phyloP scores from a whole-genome alignment of 208 protist species.

The Borovskyia barvae region DNA sequence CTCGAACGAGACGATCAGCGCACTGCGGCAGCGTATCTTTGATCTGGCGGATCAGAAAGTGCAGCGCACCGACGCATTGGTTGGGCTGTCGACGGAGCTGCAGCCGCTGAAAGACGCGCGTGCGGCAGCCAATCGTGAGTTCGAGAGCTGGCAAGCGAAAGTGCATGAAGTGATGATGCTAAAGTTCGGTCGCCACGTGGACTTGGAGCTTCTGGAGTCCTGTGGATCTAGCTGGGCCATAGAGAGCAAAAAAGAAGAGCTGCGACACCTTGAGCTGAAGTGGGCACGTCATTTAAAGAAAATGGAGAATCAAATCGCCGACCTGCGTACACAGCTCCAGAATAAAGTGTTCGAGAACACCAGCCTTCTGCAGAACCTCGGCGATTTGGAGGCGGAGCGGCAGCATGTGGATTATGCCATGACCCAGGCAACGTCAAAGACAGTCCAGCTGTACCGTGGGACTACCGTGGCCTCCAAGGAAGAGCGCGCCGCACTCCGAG shows the following conservation, averaged over 20 bases:
- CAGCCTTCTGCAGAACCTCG: conserved; percentile 82
- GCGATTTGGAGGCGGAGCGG: conserved; percentile 71
- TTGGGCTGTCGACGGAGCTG: conserved; percentile 56
- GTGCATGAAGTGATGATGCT: conserved; percentile 94
- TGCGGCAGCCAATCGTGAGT: conserved; percentile 59
- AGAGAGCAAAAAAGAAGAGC: conserved; percentile 88
- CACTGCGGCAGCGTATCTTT: conserved; percentile 70
- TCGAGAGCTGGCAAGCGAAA: conserved; percentile 81
- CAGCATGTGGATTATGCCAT: conserved; percentile 77
- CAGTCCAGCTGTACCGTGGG: conserved; percentile 63
- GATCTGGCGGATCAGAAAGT: conserved; percentile 80
- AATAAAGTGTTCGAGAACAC: conserved; percentile 77
- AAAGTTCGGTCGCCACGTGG: conserved; percentile 93
- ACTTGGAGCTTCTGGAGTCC: conserved; percentile 91
- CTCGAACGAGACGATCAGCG: conserved; percentile 51
- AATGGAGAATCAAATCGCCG: conserved; percentile 65
- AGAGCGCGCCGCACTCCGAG: conserved; percentile 76
- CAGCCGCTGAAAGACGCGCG: conserved; percentile 68
- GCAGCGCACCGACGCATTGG: conserved; percentile 43
- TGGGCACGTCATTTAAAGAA: conserved; percentile 72
- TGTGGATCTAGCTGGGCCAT: conserved; percentile 84
- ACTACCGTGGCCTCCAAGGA: conserved; percentile 71
- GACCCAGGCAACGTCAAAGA: conserved; percentile 69
- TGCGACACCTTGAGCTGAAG: conserved; percentile 75
- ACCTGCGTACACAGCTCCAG: conserved; percentile 70